These are phyloP conservation scores for Pestalotiopsis sp. DNA, from an alignment of 2,329 filamentous ascomycete species.

Conservation along the genomic window DNA sequence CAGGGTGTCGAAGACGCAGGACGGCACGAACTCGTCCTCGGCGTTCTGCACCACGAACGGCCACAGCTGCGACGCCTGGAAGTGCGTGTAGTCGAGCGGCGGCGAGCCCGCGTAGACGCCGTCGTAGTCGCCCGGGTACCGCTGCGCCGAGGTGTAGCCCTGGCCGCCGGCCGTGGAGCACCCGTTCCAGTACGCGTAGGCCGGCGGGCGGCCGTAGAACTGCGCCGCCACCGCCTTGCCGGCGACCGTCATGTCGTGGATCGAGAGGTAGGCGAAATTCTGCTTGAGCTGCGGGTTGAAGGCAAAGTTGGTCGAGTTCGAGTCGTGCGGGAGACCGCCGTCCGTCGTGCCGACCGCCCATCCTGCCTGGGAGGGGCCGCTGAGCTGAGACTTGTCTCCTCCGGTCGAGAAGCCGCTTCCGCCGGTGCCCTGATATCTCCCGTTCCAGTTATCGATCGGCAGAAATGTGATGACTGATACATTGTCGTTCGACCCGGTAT, in stretches of 20 bases:
- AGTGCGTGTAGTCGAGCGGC: constrained; percentile 35
- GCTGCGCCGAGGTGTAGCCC: constrained; percentile 53
- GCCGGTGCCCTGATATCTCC: constrained; percentile 30
- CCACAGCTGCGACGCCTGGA: constrained; percentile 4
- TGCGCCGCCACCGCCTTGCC: constrained; percentile 45
- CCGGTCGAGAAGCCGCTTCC: constrained; percentile 33
- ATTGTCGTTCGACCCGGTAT: neutral
- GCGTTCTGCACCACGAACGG: constrained; percentile 11
- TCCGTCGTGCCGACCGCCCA: constrained; percentile 30
- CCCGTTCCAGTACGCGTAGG: constrained; percentile 55
- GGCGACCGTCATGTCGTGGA: constrained; percentile 35
- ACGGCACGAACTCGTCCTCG: constrained; percentile 12
- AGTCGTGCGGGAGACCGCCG: constrained; percentile 22
- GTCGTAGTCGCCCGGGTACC: constrained; percentile 55
- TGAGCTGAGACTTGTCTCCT: constrained; percentile 18
- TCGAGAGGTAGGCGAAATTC: constrained; percentile 27
- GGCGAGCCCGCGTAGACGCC: constrained; percentile 52
- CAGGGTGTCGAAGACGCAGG: constrained; percentile 2
- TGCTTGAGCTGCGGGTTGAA: constrained; percentile 21
- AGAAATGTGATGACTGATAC: constrained; percentile 3
- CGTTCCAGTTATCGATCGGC: constrained; percentile 28
- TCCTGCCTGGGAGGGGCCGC: constrained; percentile 17
- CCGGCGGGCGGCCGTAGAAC: constrained; percentile 37
- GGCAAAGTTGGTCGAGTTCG: constrained; percentile 20
- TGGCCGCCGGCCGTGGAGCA: constrained; percentile 57